Conservation (phyloP, 2,329 filamentous ascomycete species). For the Cyanodermella asteris region DNA sequence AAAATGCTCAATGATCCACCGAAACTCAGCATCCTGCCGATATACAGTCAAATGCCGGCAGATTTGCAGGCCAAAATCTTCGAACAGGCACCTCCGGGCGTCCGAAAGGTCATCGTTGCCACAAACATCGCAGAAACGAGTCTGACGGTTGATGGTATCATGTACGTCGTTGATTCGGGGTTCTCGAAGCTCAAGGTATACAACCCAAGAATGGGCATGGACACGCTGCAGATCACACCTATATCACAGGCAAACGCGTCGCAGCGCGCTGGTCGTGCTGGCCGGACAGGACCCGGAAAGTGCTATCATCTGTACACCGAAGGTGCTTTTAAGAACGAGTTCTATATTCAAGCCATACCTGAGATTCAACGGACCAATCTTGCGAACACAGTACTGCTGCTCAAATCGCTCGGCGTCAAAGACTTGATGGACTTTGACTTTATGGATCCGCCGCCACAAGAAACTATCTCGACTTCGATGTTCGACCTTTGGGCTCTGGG, state of each 20-base stretch:
- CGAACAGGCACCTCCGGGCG: constrained; percentile 69
- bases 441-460: constrained; percentile 95
- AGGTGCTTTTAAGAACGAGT: constrained; percentile 80
- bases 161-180: constrained; percentile 92
- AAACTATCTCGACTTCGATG: constrained; percentile 89
- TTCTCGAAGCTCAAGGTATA: constrained; percentile 98
- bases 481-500: constrained; percentile 96
- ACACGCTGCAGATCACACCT: constrained; percentile 90
- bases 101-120: constrained; percentile 91
- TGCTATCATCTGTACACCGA: constrained; percentile 89
- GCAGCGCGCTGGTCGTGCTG: constrained; percentile 80
- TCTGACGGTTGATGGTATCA: constrained; percentile 94
- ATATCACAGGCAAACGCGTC: constrained; percentile 93
- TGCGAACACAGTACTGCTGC: constrained; percentile 76
- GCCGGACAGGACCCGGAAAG: constrained; percentile 84
- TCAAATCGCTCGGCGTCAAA: constrained; percentile 86
- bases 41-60: constrained; percentile 98
- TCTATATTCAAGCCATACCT: constrained; percentile 91
- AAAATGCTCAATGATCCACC: constrained; percentile 83
- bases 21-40: constrained; percentile 81
- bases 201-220: constrained; percentile 98
- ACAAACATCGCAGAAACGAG: constrained; percentile 98
- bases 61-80: constrained; percentile 97
- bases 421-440: constrained; percentile 95
- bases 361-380: constrained; percentile 95